Conservation (phyloP, 768 basidiomycete genomes). For the Agaricus subrufescens region DNA sequence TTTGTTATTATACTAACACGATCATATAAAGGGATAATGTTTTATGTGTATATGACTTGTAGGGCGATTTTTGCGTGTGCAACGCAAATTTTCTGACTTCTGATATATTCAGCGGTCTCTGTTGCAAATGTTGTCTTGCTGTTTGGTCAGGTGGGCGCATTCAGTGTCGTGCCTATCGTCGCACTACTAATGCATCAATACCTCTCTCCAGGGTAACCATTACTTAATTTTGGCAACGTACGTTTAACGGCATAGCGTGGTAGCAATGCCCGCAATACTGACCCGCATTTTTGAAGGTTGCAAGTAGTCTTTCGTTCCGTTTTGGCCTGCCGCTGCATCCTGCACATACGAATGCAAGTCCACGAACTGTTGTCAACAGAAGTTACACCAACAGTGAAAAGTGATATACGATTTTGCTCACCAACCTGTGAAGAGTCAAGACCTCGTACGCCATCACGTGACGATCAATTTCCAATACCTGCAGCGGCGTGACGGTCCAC, state of each 20-base stretch:
- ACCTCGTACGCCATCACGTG: too few relatives aligned
- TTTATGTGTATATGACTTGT: background rate
- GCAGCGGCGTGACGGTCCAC: too few relatives aligned
- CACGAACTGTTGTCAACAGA: too few relatives aligned
- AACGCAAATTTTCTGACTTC: background rate
- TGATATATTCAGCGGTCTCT: background rate
- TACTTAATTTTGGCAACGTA: background rate
- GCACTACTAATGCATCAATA: background rate
- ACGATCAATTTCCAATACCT: too few relatives aligned
- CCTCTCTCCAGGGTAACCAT: background rate
- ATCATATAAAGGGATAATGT: background rate
- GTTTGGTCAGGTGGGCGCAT: too few relatives aligned
- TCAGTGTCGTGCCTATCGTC: too few relatives aligned
- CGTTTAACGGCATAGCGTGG: too few relatives aligned
- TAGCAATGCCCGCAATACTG: background rate
- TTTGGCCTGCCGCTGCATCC: background rate
- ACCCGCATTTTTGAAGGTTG: background rate
- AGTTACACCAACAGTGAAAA: too few relatives aligned
- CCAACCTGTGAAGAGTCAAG: too few relatives aligned
- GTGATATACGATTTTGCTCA: too few relatives aligned
- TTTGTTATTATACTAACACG: background rate
- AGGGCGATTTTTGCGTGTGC: background rate
- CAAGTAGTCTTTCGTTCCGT: background rate
- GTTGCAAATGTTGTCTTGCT: background rate
- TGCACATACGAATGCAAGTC: background rate